A percentile compares a stretch with the other conserved stretches of the same genome.
phyloP scores from a whole-genome alignment of 371 early-diverging fungal genomes.

The Mucor saturninus region DNA sequence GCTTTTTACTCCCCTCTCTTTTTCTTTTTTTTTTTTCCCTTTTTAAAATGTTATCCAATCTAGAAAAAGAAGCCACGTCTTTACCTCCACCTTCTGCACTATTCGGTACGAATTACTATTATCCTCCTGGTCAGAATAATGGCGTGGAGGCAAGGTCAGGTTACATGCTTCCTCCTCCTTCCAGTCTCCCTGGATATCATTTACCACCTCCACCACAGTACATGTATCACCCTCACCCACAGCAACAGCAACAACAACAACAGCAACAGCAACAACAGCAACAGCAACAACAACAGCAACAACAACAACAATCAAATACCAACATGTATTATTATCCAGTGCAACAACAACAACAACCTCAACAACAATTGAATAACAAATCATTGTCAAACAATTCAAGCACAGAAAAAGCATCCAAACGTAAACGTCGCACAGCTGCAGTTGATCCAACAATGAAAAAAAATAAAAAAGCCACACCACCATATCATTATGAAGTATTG shows the following conservation, averaged over 20 bases:
- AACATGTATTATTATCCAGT: background rate
- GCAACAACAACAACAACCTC: background rate
- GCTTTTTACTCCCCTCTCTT: background rate
- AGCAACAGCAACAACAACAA: conserved; percentile 13
- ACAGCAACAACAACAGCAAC: conserved; percentile 3
- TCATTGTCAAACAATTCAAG: conserved; percentile 8
- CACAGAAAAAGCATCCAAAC: conserved; percentile 15
- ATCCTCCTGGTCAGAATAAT: conserved; percentile 1
- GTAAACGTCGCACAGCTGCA: conserved; percentile 21
- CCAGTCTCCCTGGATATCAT: conserved; percentile 43
- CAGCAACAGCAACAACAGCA: conserved; percentile 7
- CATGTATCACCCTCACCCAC: conserved; percentile 22
- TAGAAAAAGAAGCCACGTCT: conserved; percentile 26
- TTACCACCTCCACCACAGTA: conserved; percentile 32
- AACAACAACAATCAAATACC: conserved; percentile 17
- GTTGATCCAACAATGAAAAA: conserved; percentile 6
- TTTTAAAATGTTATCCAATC: conserved; percentile 22
- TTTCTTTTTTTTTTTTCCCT: conserved; percentile 5
- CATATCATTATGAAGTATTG: conserved; percentile 37
- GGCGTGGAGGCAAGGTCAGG: conserved; percentile 27
- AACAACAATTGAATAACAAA: conserved; percentile 2
- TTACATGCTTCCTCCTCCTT: conserved; percentile 48
- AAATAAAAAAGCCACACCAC: conserved; percentile 18
- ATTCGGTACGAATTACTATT: conserved; percentile 25
- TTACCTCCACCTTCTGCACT: conserved; percentile 43